Percentiles rank a stretch among this genome's conserved stretches.
phyloP scores from a whole-genome alignment of 2,329 filamentous ascomycete species.

The Diaporthe citriasiana region DNA sequence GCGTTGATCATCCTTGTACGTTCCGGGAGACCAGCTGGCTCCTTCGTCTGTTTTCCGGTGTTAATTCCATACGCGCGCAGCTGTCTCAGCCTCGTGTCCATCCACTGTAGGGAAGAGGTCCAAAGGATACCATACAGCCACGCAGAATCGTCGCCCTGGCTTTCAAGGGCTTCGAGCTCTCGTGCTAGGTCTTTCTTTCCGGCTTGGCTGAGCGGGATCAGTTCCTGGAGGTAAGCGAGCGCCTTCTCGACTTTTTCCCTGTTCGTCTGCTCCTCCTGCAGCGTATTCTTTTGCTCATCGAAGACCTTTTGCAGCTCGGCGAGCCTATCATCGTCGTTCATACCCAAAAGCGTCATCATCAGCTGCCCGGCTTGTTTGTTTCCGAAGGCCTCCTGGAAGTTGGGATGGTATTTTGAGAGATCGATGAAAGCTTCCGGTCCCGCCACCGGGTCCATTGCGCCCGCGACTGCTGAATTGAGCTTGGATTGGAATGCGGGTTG shows the following conservation, averaged over 20 bases:
- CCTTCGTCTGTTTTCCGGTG: rapidly evolving
- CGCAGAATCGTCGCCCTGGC: neutral
- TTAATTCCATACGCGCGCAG: neutral
- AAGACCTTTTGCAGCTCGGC: neutral
- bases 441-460: neutral
- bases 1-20: neutral
- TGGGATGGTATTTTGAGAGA: neutral
- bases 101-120: slow-evolving; percentile 4
- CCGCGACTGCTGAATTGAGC: neutral
- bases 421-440: neutral
- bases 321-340: neutral
- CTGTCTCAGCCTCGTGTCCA: neutral
- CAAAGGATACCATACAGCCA: neutral
- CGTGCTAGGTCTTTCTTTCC: neutral
- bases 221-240: slow-evolving; percentile 1
- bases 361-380: neutral
- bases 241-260: neutral
- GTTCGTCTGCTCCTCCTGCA: neutral
- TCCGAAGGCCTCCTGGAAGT: neutral
- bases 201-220: neutral
- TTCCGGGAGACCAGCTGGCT: neutral
- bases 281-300: neutral
- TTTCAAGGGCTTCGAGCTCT: neutral
- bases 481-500: neutral
- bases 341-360: neutral